Conservation (phyloP, 208 protist genomes). For the Balamuthia mandrillaris region DNA sequence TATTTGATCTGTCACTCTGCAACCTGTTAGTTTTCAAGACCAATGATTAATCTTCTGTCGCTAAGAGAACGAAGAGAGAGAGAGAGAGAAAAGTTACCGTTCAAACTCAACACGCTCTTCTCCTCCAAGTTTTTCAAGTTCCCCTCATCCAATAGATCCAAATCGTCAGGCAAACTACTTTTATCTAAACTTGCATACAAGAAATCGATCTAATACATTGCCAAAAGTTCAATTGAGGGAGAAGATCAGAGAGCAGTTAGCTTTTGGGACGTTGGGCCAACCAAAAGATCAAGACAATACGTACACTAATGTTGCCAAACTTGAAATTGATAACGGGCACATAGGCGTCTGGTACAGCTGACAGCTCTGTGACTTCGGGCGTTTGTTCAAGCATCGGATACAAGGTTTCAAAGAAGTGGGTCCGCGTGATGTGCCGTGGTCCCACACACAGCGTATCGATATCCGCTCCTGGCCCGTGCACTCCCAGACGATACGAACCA, state of each 20-base stretch:
- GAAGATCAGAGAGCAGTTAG: too few relatives aligned
- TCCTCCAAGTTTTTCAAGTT: conserved; percentile 88
- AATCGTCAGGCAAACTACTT: conserved; percentile 78
- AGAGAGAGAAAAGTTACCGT: conserved; percentile 62
- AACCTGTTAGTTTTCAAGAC: conserved; percentile 46
- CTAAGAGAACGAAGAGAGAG: neutral
- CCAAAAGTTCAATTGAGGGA: neutral
- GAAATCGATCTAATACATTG: conserved; percentile 83
- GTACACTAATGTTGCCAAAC: conserved; percentile 85
- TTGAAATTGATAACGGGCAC: conserved; percentile 95
- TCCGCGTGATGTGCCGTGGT: conserved; percentile 83
- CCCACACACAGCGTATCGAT: conserved; percentile 92
- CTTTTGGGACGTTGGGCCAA: neutral
- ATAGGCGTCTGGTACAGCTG: conserved; percentile 84
- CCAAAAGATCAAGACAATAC: too few relatives aligned
- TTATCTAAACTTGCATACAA: conserved; percentile 88
- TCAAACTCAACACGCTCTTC: conserved; percentile 87
- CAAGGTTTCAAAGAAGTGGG: conserved; percentile 90
- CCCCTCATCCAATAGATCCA: conserved; percentile 86
- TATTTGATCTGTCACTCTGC: conserved; percentile 93
- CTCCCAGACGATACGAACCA: conserved; percentile 96
- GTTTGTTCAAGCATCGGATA: conserved; percentile 70
- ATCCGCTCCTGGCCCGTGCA: conserved; percentile 87
- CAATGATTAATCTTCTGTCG: neutral
- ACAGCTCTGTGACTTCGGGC: conserved; percentile 57